A percentile compares a stretch with the other conserved stretches of the same genome.
Conservation (phyloP, 805 yeast species). For the Clavispora vitiphila region DNA sequence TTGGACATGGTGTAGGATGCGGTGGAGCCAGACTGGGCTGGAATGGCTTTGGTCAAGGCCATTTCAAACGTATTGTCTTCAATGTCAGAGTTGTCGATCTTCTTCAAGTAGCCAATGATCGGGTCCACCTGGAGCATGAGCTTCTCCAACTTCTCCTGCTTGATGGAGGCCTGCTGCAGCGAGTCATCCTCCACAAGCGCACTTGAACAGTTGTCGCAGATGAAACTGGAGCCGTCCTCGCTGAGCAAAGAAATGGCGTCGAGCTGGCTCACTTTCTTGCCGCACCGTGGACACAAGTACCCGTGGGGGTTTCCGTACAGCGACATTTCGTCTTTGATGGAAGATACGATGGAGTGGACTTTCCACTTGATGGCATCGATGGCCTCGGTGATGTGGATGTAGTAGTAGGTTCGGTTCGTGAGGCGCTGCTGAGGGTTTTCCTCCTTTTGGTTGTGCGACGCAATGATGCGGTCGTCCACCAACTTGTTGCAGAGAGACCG, state of each 20-base stretch:
- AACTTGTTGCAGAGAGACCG: slow-evolving; percentile 76
- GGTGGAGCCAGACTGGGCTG: slow-evolving; percentile 66
- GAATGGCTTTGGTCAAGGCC: slow-evolving; percentile 75
- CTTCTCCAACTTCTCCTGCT: slow-evolving; percentile 75
- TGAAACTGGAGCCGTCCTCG: slow-evolving; percentile 73
- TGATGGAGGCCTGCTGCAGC: slow-evolving; percentile 71
- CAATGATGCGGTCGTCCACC: slow-evolving; percentile 77
- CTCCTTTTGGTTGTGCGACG: slow-evolving; percentile 67
- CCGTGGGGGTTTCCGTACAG: slow-evolving; percentile 91
- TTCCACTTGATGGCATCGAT: slow-evolving; percentile 97
- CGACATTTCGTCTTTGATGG: slow-evolving; percentile 75
- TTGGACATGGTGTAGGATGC: slow-evolving; percentile 66
- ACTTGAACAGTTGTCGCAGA: slow-evolving; percentile 80
- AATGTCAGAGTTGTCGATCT: slow-evolving; percentile 36
- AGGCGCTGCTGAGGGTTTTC: slow-evolving; percentile 55
- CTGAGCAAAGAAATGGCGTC: slow-evolving; percentile 83
- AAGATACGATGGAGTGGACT: slow-evolving; percentile 77
- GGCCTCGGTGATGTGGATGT: slow-evolving; percentile 85
- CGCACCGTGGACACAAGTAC: slow-evolving; percentile 83
- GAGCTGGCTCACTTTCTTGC: slow-evolving; percentile 71
- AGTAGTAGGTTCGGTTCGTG: slow-evolving; percentile 75
- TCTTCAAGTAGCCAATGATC: slow-evolving; percentile 71
- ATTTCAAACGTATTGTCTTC: slow-evolving; percentile 39
- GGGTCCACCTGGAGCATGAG: slow-evolving; percentile 90
- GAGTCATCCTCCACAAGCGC: slow-evolving; percentile 83